Base-by-base conservation (phyloP, 495 filamentous ascomycete genomes). In the Cercophora scortea region DNA sequence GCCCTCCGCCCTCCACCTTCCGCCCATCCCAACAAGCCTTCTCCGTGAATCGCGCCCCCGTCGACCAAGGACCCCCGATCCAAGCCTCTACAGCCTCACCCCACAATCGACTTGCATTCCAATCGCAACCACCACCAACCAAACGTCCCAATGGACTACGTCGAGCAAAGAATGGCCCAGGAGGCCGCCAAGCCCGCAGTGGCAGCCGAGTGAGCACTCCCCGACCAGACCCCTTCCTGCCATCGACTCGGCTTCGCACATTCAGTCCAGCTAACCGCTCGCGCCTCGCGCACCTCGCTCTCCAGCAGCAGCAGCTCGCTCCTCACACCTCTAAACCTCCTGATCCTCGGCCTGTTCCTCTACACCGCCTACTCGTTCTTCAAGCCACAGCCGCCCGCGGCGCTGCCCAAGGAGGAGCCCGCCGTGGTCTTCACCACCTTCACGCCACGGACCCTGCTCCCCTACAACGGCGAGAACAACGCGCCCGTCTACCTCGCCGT, bases 341-440 rank as follows among this genome's bases (percentile, higher is more conserved):
- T 91, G 57, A 82, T 95, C 52, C 61, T 88, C 60, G 77, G 79
- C 47, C 72, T 90, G 50, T 79, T 89, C 60, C 59, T 85, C 49
- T 78, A 88, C 65, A 75, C 89, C 16, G 65, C 84, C 51, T 93
- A 89, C 74, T 66, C 75, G 52, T 78, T 85, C 46, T 81, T 61
- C 40, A 57, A 83, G 44, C 84, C 86, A 16, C 52, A 67, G 4
- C 66, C 79, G 44, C 72, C 79, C 4, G 66, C 78, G 43, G 64
- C 79, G 44, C 68, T 76, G 1, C 82, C 92, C 46, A 86, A 87
- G 47, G 80, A 82, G 52, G 72, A 80, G 25, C 84, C 90, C 3
- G 73, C 88, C 32, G 72, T 85, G 56, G 89, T 97, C 61, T 97
- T 95, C 83, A 79, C 79, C 50, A 92, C 85, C 61, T 98, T 95